These are phyloP conservation scores for Cronartium quercuum DNA, from an alignment of 1,284 basidiomycete genomes.

Conservation along the genomic window DNA sequence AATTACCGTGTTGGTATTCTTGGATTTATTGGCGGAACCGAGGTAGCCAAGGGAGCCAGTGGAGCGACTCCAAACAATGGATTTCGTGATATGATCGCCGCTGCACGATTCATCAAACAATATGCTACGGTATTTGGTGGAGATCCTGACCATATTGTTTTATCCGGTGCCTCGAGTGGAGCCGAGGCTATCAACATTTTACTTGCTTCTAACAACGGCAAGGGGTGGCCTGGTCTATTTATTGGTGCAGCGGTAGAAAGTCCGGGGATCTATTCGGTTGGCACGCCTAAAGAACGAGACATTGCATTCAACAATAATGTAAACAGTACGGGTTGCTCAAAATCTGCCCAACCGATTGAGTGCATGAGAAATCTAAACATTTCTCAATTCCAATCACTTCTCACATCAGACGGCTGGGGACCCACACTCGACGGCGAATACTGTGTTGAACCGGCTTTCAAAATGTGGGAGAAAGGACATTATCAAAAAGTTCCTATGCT, in stretches of 20 bases:
- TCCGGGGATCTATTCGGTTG: background rate
- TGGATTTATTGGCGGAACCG: background rate
- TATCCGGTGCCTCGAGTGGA: background rate
- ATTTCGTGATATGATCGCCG: background rate
- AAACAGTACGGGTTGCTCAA: background rate
- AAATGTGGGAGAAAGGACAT: background rate
- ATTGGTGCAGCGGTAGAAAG: background rate
- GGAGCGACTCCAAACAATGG: background rate
- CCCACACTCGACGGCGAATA: background rate
- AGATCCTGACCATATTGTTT: background rate
- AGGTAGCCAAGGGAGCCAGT: background rate
- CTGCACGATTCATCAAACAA: background rate
- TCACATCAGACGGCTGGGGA: background rate
- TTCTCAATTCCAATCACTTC: background rate
- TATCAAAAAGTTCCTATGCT: background rate
- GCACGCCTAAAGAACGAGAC: background rate
- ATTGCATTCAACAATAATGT: background rate
- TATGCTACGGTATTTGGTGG: background rate
- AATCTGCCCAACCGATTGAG: background rate
- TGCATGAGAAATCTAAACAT: background rate
- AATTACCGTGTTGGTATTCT: background rate
- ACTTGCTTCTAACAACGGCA: background rate
- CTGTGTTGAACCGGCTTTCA: too few relatives aligned
- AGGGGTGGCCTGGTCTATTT: background rate
- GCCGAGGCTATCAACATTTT: background rate